Base-by-base conservation (phyloP, 1,284 basidiomycete species). In the Puccinia brachypodii region DNA sequence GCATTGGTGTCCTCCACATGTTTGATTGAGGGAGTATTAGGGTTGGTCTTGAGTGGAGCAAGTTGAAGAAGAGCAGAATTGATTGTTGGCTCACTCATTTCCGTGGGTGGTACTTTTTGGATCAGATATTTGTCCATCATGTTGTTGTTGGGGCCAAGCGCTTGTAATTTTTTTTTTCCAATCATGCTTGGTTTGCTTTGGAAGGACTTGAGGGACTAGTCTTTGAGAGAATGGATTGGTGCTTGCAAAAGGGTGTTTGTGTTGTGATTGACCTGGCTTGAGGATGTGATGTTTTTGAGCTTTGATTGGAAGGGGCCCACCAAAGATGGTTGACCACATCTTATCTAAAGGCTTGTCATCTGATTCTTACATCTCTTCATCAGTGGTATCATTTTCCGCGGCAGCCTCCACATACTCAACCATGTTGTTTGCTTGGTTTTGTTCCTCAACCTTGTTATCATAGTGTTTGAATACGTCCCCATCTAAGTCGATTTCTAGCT, bases 141-240 rank as follows among this genome's bases (percentile, higher is more conserved):
- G 28, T 66, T 66, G 14, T 66, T 53, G 47, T 77, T 77, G 22
- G 9, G 22, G 1, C 76, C 76, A 53, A 68, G 42, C 16, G 64
- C 60, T 68, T 44, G 0, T 3, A 77, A 36, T 22, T 50, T 77
- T 69, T 31, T 77, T 77, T 44, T 66, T 62, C 2, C 60, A 16
- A 22, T 77, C 33, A 28, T 44, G 60, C 16, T 42, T 56, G 16
- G 75, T 77, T 22, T 42, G 40, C 33, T 25, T 25, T 38, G 75
- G 75, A 66, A 77, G 40, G 42, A 40, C 58, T 25, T n/a, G 33
- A 28, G 75, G 64, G 38, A 66, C 58, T 28, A 77, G 75, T 68
- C 33, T 62, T 77, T 42, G 33, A 25, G 58, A 64, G 3, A 44
- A 36, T n/a, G 75, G 75, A 50, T 77, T 66, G 25, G 75, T 28